Base-by-base conservation (phyloP, 352 stramenopile species). In the Pythium sp. region DNA sequence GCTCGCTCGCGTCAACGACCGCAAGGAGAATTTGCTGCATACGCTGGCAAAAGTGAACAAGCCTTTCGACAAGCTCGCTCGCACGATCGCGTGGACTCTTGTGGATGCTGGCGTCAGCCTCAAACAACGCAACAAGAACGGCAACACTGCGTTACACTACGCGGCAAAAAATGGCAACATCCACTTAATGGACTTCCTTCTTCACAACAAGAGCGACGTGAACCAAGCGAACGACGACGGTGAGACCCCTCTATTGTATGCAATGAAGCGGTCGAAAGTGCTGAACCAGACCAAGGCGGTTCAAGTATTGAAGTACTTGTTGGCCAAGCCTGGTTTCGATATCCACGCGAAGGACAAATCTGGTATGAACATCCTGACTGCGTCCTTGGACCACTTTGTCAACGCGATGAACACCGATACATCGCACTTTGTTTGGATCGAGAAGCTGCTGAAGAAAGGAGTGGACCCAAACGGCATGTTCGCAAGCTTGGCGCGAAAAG, bases 111-210 rank as follows among this genome's bases (percentile, higher is more conserved):
- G 80, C 18, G 72, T 90, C 3, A 51, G 68, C 14, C 72, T 75
- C 1, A 66, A 68, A 36, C 49, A 65, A 1, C 41, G 41, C 18
- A 85, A 87, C 43, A 61, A 70, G 0, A 62, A 72, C 9, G 84
- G 86, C 5, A 83, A 84, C 58, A 69, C 77, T 1, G 76, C 79
- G 2, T 58, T 93, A 14, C 86, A 94, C 36, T 92, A 87, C 41
- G 84, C 86, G 0, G 84, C 81, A 5, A 70, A 78, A 12, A 65
- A 57, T 1, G 84, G 73, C 4, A 90, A 90, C 55, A 80, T 81
- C 18, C 79, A 86, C 51, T 18, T 90, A n/a, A 77, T 90, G 65
- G 83, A 90, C 49, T 93, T 92, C 61, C 58, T 93, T n/a, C 73
- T 90, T 2, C 81, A 92, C 70, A 79, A 91, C 64, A 69, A 70